Evolutionary conservation across 306 rosid genomes (phyloP), one percentile per base, ranked within the genome.

Genomic region (Cercis canadensis): DNA sequence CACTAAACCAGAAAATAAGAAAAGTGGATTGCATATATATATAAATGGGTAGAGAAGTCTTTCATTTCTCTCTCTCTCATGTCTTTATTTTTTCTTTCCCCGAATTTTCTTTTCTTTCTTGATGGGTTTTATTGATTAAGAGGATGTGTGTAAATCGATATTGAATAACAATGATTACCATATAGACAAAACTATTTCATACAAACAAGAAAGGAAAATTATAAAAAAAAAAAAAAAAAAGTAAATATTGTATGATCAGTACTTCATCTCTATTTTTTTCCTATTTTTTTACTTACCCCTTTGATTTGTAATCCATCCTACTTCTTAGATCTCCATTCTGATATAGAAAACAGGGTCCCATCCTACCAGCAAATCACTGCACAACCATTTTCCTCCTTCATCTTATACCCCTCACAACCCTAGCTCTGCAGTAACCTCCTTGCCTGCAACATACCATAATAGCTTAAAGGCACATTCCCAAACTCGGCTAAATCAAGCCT

Each of bases 271-370:
- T 70, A 32, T 18, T 69, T 58, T 78, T 53, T 43, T 0, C 6
- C 10, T 5, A 2, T 37, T 37, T 37, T 8, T 8, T 8, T 3
- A 37, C 10, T 37, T 66, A 59, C 39, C 13, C 41, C 50, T 44
- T 50, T 72, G 40, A 29, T 61, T 73, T 69, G 62, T 34, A 5
- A 59, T 47, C 21, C 43, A 44, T 64, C 60, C 76, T 68, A 92
- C 84, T 82, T 89, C 78, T 89, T 89, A 65, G 92, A 69, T 75
- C 96, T 86, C 98, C 98, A 92, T 56, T 95, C 92, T 14, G 98
- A 85, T 33, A 87, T 62, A 3, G 96, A 86, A 75, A 81, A 92
- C 80, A 92, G 63, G 11, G 96, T 77, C 13, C 96, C 69, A 13
- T 92, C 96, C 72, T 92, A 95, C 98, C 98, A 88, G 74, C 88